These are phyloP conservation scores for Exophiala mesophila DNA, from an alignment of 2,329 filamentous ascomycete genomes.

Conservation along the genomic window DNA sequence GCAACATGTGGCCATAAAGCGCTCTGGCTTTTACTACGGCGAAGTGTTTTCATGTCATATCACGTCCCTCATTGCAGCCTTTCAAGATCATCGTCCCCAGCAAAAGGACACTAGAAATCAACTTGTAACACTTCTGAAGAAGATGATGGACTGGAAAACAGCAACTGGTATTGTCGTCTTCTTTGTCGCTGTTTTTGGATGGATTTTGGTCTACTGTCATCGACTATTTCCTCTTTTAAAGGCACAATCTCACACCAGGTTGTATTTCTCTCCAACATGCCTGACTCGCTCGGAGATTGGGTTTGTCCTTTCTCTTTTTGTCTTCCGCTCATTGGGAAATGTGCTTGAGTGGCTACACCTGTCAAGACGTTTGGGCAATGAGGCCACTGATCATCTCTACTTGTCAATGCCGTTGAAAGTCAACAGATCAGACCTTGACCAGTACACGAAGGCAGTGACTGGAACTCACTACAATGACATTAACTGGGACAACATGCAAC, in stretches of 20 bases:
- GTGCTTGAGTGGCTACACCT: background rate
- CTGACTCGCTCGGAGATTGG: constrained; percentile 1
- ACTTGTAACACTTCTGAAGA: too few relatives aligned
- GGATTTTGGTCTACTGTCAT: background rate
- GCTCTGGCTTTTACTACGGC: too few relatives aligned
- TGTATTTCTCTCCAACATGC: constrained; percentile 2
- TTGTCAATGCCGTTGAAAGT: constrained; percentile 5
- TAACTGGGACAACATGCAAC: background rate
- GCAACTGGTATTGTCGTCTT: background rate
- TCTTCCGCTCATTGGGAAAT: background rate
- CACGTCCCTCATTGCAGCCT: too few relatives aligned
- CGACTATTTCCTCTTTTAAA: background rate
- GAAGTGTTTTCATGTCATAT: too few relatives aligned
- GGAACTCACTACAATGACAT: background rate
- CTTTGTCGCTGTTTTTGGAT: background rate
- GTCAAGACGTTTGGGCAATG: background rate
- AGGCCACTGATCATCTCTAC: background rate
- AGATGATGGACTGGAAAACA: too few relatives aligned
- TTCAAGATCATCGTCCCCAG: too few relatives aligned
- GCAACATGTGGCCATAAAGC: too few relatives aligned
- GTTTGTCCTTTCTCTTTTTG: constrained; percentile 3
- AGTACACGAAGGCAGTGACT: background rate
- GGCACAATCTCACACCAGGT: background rate
- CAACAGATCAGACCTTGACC: constrained; percentile 1
- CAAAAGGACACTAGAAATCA: too few relatives aligned